Evolutionary conservation across 2,329 filamentous ascomycete species (phyloP).

Genomic region (Aspergillus carbonarius): DNA sequence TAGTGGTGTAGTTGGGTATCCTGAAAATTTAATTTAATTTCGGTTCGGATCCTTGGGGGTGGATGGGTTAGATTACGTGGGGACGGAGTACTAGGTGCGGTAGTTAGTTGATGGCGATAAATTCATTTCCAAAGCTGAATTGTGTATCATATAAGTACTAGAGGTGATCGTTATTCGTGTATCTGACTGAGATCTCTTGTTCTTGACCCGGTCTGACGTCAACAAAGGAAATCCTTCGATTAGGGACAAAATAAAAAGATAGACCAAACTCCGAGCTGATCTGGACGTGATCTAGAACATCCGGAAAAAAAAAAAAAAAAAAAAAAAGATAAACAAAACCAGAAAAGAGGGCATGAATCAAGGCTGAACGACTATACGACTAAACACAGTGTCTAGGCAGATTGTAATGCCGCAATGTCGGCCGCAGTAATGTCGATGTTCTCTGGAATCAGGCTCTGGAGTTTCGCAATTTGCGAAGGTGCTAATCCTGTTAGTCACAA

Average conservation of each 20-base stretch:
- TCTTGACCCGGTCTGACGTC: neutral
- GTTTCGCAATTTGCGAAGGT: conserved; percentile 23
- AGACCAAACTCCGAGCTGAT: neutral
- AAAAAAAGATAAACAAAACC: neutral
- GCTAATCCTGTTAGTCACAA: conserved; percentile 25
- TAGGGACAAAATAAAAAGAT: neutral
- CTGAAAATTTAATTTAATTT: too few relatives aligned
- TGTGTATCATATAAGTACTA: too few relatives aligned
- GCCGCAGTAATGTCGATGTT: conserved; percentile 32
- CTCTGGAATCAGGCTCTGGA: conserved; percentile 28
- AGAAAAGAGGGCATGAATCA: neutral
- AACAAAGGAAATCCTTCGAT: neutral
- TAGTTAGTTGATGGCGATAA: too few relatives aligned
- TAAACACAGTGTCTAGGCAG: neutral
- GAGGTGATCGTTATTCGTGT: neutral
- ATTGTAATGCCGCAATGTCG: conserved; percentile 34
- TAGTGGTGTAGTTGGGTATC: too few relatives aligned
- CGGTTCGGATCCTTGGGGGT: too few relatives aligned
- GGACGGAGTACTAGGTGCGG: too few relatives aligned
- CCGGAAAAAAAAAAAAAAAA: neutral
- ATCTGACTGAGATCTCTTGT: too few relatives aligned
- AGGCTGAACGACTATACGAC: too few relatives aligned
- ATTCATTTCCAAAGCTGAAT: too few relatives aligned
- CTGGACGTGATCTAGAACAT: neutral
- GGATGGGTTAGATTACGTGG: too few relatives aligned